Evolutionary conservation across 106 monocot genomes (phyloP).

Genomic region (Triglochin maritima): DNA sequence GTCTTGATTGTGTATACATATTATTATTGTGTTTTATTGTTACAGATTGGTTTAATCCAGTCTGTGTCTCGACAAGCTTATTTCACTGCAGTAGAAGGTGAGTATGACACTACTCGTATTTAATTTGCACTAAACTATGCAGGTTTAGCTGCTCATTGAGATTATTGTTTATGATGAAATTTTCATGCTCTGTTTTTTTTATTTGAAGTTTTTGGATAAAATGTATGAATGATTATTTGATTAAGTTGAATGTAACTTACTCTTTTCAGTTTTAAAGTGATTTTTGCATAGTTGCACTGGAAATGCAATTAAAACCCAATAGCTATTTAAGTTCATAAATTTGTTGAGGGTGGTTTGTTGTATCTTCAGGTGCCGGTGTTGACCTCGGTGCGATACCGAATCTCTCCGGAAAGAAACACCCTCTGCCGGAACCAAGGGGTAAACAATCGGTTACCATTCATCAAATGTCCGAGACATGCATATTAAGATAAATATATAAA

Average conservation of each 20-base stretch:
- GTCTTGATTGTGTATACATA: neutral
- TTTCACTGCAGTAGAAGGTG: slow-evolving; percentile 67
- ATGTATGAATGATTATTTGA: too few species aligned
- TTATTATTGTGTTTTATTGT: neutral
- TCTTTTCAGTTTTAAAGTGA: too few species aligned
- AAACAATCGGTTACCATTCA: neutral
- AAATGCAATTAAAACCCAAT: too few species aligned
- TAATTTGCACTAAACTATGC: too few species aligned
- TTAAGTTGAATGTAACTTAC: too few species aligned
- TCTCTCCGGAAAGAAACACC: slow-evolving; percentile 29
- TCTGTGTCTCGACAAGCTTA: slow-evolving; percentile 65
- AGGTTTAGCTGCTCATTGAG: too few species aligned
- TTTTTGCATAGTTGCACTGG: too few species aligned
- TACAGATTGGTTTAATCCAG: slow-evolving; percentile 74
- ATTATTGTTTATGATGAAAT: too few species aligned
- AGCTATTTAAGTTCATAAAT: too few species aligned
- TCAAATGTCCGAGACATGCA: neutral
- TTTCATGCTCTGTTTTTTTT: too few species aligned
- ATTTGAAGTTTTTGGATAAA: too few species aligned
- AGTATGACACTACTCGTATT: too few species aligned
- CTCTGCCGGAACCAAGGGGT: slow-evolving; percentile 53
- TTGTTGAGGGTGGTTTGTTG: neutral
- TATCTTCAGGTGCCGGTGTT: slow-evolving; percentile 6
- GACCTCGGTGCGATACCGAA: slow-evolving; percentile 22
- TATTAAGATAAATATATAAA: neutral